Base-by-base conservation (phyloP, 2,329 filamentous ascomycete genomes). In the Parafenestella ontariensis region DNA sequence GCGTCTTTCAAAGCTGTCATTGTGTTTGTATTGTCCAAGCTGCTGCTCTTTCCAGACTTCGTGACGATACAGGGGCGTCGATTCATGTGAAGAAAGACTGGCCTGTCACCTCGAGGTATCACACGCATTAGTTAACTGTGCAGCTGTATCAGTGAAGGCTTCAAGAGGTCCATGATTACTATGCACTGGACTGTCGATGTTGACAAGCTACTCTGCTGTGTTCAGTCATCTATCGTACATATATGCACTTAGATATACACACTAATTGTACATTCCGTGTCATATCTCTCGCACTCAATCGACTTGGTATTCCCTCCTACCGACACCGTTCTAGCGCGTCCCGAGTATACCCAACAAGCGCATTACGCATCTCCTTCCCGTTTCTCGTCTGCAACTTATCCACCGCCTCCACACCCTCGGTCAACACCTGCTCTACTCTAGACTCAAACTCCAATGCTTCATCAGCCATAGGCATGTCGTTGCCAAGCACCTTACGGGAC, bases 401-500 rank as follows among this genome's bases (percentile, higher is more conserved):
- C 9, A 59, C 8, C 9, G 41, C 45, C 11, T 48, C 42, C 2
- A 58, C 1, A 11, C 57, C 53, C 17, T 57, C 29, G 11, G 29
- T 37, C 11, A 68, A 8, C 2, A 56, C 58, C 4, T 47, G 41
- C 40, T 59, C 47, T 10, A 52, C 43, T 23, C 29, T 53, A 17
- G 41, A 18, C 48, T 71, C 61, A 26, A 53, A 54, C 23, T 58
- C 47, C 26, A 59, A 56, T 13, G 68, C 69, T 5, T 66, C 64
- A 2, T 60, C 49, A 0, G 64, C 60, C 46, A 65, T 59, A 8
- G 72, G 74, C 58, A 77, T 73, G 8, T 75, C 54, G 4, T 53
- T 52, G 9, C 75, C 75, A 0, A 81, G 72, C 4, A 81, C 74
- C 29, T 72, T 72, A 46, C 71, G 68, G 1, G 79, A 75, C 4